Evolutionary conservation across 768 basidiomycete species (phyloP).

Genomic region (Leccinellum rugosiceps): DNA sequence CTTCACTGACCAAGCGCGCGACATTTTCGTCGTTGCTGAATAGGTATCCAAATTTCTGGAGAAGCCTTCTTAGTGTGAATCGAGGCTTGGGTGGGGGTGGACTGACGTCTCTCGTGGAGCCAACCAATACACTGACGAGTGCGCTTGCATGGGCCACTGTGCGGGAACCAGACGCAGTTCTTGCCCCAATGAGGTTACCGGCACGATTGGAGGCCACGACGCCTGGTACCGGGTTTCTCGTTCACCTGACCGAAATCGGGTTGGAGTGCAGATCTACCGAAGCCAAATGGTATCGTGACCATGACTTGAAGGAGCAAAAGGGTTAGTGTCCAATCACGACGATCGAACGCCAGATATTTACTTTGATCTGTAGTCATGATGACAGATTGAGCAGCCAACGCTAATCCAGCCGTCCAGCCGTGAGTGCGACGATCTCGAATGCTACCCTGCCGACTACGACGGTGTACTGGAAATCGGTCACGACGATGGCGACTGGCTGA

Average conservation of each 20-base stretch:
- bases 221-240: slow-evolving; percentile 31
- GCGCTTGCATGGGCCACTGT: slow-evolving; percentile 62
- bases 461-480: slow-evolving; percentile 42
- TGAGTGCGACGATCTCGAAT: slow-evolving; percentile 78
- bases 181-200: slow-evolving; percentile 68
- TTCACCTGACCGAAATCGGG: neutral
- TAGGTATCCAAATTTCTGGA: slow-evolving; percentile 56
- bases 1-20: slow-evolving; percentile 45
- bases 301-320: slow-evolving; percentile 42
- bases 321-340: neutral
- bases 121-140: slow-evolving; percentile 58
- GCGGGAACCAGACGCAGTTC: slow-evolving; percentile 50
- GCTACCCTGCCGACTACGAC: slow-evolving; percentile 56
- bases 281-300: slow-evolving; percentile 73
- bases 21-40: slow-evolving; percentile 63
- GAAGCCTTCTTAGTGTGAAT: neutral
- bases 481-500: slow-evolving; percentile 62
- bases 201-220: slow-evolving; percentile 71
- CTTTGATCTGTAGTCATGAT: slow-evolving; percentile 83
- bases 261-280: slow-evolving; percentile 36
- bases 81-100: neutral
- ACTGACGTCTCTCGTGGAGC: slow-evolving; percentile 54
- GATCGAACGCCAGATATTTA: slow-evolving; percentile 18
- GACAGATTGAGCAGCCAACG: slow-evolving; percentile 72
- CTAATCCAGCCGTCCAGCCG: slow-evolving; percentile 63